phyloP scores from a whole-genome alignment of 768 basidiomycete genomes.

The Suillus plorans region DNA sequence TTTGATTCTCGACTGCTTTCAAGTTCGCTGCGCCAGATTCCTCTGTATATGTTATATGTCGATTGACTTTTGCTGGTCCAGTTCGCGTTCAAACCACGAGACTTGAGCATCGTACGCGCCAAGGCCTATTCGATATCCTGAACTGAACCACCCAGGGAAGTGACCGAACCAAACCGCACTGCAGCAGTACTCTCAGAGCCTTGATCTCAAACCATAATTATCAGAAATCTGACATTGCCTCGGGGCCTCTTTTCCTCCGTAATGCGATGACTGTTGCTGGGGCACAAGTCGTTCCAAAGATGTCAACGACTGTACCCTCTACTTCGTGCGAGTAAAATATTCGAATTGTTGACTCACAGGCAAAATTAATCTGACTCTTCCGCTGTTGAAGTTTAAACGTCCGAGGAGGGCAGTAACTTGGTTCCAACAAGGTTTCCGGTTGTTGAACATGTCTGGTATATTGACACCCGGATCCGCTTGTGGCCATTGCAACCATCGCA shows the following conservation, averaged over 20 bases:
- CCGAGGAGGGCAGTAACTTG: not conserved
- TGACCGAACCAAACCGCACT: not conserved
- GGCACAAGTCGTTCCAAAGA: not conserved
- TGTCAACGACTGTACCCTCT: not conserved
- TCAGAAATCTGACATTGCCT: not conserved
- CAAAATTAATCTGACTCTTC: not conserved
- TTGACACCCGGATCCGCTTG: not conserved
- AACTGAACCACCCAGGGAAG: not conserved
- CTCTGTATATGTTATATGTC: not conserved
- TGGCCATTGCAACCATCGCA: not conserved
- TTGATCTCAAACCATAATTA: not conserved
- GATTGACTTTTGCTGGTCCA: not conserved
- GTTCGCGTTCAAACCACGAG: not conserved
- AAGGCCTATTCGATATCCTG: not conserved
- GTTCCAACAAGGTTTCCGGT: not conserved
- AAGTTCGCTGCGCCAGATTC: not conserved
- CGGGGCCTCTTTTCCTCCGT: not conserved
- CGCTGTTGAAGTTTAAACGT: not conserved
- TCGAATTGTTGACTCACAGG: not conserved
- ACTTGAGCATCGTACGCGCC: not conserved
- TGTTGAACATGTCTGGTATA: not conserved
- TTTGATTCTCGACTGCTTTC: not conserved
- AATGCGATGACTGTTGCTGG: not conserved
- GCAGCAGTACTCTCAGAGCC: not conserved
- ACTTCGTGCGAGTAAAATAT: not conserved